Conservation (phyloP, 148 eudicot genomes). For the Rhododendron mucronatum region DNA sequence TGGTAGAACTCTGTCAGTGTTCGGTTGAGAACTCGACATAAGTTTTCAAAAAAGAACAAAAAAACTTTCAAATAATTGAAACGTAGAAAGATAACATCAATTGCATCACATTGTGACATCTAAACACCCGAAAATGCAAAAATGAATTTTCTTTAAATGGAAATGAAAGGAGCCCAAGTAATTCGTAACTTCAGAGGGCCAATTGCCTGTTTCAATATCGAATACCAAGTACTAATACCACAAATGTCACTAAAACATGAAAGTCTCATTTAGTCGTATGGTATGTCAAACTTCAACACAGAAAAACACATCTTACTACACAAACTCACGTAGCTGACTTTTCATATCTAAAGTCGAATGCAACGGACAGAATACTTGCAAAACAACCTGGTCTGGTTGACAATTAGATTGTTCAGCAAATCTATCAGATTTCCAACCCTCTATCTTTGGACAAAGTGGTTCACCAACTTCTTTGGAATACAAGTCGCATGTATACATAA, state of each 20-base stretch:
- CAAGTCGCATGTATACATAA: slow-evolving; percentile 43
- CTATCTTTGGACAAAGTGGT: slow-evolving; percentile 41
- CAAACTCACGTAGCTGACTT: not conserved
- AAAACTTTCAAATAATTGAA: not conserved
- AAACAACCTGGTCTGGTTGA: slow-evolving; percentile 46
- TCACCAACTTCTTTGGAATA: slow-evolving; percentile 36
- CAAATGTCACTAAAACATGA: not conserved
- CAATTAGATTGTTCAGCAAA: slow-evolving; percentile 22
- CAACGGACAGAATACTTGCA: slow-evolving; percentile 32
- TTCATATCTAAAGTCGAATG: not conserved
- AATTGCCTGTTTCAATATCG: not conserved
- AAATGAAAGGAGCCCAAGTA: not conserved
- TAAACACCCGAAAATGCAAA: not conserved
- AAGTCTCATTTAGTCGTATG: not conserved
- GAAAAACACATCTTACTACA: no score
- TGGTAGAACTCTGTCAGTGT: not conserved
- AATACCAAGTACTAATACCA: not conserved
- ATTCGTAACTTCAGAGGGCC: not conserved
- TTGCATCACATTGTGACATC: not conserved
- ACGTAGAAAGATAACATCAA: not conserved
- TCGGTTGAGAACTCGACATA: not conserved
- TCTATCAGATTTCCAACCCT: slow-evolving; percentile 30
- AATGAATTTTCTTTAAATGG: not conserved
- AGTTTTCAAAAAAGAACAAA: not conserved
- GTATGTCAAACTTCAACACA: not conserved